Conservation (phyloP, 2,329 filamentous ascomycete genomes). For the Aspergillus quadricinctus region DNA sequence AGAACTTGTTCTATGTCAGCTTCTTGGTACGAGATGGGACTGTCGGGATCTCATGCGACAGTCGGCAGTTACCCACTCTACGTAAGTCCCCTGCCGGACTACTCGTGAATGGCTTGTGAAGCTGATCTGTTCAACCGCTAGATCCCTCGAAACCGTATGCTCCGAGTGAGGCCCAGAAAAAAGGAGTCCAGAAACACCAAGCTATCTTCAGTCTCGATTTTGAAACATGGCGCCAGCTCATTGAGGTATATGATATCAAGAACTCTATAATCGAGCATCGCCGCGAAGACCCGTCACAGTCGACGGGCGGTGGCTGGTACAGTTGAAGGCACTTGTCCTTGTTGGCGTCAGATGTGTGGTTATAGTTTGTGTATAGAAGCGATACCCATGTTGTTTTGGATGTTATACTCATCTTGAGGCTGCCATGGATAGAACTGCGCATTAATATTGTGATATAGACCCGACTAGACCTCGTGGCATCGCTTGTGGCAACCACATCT, state of each 20-base stretch:
- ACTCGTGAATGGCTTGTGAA: not conserved
- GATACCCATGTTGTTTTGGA: constrained; percentile 13
- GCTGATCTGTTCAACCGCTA: constrained; percentile 19
- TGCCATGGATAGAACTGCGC: not conserved
- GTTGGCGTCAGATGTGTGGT: constrained; percentile 1
- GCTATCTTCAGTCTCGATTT: constrained; percentile 86
- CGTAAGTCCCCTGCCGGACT: constrained; percentile 52
- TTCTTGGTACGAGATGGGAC: constrained; percentile 87
- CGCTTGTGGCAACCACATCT: not conserved
- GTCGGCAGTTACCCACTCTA: constrained; percentile 70
- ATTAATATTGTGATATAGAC: not conserved
- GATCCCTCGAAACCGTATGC: constrained; percentile 44
- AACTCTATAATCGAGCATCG: constrained; percentile 82
- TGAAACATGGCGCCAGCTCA: constrained; percentile 72
- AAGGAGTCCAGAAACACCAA: constrained; percentile 68
- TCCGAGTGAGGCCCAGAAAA: constrained; percentile 45
- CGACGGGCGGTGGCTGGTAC: constrained; percentile 61
- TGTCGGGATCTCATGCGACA: constrained; percentile 69
- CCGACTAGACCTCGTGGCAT: not conserved
- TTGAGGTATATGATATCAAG: constrained; percentile 70
- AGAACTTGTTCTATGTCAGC: constrained; percentile 95
- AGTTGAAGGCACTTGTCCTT: constrained; percentile 36
- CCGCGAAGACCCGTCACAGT: constrained; percentile 54
- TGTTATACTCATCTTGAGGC: not conserved
- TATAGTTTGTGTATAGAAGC: constrained; percentile 2